phyloP scores from a whole-genome alignment of 148 eudicot species.

The Salicornia ramosissima region DNA sequence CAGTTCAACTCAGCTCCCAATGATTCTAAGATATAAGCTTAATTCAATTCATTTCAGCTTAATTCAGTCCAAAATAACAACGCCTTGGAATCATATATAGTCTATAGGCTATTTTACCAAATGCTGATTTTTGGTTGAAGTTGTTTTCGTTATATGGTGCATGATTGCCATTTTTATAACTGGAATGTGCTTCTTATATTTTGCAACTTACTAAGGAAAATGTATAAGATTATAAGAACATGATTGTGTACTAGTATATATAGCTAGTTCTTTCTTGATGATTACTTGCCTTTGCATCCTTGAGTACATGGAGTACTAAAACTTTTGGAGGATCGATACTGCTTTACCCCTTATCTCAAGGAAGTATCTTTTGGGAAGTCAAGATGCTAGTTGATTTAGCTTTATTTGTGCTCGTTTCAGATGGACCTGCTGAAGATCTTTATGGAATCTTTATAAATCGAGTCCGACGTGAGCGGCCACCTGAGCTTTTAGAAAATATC shows the following conservation, averaged over 20 bases:
- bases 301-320: neutral
- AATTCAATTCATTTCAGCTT: no score
- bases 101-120: slow-evolving; percentile 7
- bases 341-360: neutral
- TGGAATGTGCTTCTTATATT: neutral
- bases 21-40: no score
- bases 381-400: neutral
- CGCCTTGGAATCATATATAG: neutral
- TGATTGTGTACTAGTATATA: neutral
- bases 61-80: no score
- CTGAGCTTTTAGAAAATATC: slow-evolving; percentile 70
- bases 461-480: slow-evolving; percentile 87
- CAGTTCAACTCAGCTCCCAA: no score
- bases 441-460: slow-evolving; percentile 95
- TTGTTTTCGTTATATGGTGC: neutral
- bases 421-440: slow-evolving; percentile 98
- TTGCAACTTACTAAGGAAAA: neutral
- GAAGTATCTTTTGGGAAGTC: slow-evolving; percentile 2
- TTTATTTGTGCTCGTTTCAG: slow-evolving; percentile 30
- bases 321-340: neutral
- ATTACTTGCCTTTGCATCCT: slow-evolving; percentile 1
- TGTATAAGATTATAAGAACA: neutral
- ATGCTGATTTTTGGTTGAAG: neutral
- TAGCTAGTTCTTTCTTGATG: neutral
- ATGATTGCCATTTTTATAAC: neutral